Evolutionary conservation across 345 rosid species (phyloP).

Genomic region (Acer yangbiense): DNA sequence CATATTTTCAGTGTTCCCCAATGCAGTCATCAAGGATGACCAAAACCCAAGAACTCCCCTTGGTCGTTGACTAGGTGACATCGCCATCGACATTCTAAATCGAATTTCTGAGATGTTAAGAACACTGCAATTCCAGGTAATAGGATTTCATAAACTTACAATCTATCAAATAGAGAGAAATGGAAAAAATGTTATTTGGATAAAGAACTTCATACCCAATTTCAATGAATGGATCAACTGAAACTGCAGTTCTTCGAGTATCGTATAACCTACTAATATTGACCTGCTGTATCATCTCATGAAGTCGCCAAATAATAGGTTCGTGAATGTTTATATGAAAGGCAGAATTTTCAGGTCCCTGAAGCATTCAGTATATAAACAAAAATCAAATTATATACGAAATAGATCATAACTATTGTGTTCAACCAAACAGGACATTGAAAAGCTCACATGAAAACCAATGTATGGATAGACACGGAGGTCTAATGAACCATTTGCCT

Average conservation of each 20-base stretch:
- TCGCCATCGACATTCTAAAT: conserved; percentile 87
- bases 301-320: conserved; percentile 98
- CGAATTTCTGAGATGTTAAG: conserved; percentile 88
- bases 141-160: conserved; percentile 7
- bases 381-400: conserved; percentile 13
- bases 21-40: conserved; percentile 97
- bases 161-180: conserved; percentile 7
- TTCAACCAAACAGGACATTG: conserved; percentile 7
- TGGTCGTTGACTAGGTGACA: conserved; percentile 98
- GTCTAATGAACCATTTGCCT: conserved; percentile 84
- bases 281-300: conserved; percentile 93
- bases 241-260: conserved; percentile 72
- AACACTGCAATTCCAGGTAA: conserved; percentile 57
- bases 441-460: conserved; percentile 67
- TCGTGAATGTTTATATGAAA: conserved; percentile 92
- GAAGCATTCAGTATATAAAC: conserved; percentile 20
- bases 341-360: conserved; percentile 88
- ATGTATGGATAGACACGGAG: conserved; percentile 82
- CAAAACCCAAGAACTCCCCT: conserved; percentile 98
- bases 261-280: conserved; percentile 69
- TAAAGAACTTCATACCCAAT: conserved; percentile 62
- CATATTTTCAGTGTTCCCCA: conserved; percentile 98
- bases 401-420: neutral
- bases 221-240: conserved; percentile 95
- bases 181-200: conserved; percentile 1